Evolutionary conservation across 306 rosid species (phyloP).

Genomic region (Lathyrus aphaca): DNA sequence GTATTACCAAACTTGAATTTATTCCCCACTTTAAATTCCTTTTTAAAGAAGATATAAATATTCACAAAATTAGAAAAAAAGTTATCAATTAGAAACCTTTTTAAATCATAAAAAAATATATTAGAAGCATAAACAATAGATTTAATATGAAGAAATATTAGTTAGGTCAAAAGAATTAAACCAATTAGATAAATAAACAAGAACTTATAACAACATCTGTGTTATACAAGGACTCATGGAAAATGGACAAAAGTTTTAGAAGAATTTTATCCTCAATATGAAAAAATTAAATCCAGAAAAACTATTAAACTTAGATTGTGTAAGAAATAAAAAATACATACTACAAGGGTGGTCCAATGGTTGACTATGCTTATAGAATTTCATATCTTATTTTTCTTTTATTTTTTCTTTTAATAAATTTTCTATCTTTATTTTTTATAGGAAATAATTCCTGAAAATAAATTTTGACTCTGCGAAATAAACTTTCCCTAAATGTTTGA

Average conservation of each 20-base stretch:
- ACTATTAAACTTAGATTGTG: not conserved
- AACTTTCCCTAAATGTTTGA: too few relatives aligned
- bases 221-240: not conserved
- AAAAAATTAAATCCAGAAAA: not conserved
- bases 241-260: not conserved
- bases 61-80: not conserved
- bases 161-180: not conserved
- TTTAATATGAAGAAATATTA: not conserved
- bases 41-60: not conserved
- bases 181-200: not conserved
- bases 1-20: too few relatives aligned
- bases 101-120: not conserved
- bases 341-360: not conserved
- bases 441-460: too few relatives aligned
- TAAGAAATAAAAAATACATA: not conserved
- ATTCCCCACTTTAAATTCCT: too few relatives aligned
- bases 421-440: too few relatives aligned
- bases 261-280: not conserved
- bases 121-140: not conserved
- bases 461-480: too few relatives aligned
- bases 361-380: not conserved
- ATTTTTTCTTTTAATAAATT: too few relatives aligned
- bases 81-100: not conserved
- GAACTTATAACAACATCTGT: not conserved
- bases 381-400: too few relatives aligned